Base-by-base conservation (phyloP, 306 rosid species). In the Trichosanthes truncata region DNA sequence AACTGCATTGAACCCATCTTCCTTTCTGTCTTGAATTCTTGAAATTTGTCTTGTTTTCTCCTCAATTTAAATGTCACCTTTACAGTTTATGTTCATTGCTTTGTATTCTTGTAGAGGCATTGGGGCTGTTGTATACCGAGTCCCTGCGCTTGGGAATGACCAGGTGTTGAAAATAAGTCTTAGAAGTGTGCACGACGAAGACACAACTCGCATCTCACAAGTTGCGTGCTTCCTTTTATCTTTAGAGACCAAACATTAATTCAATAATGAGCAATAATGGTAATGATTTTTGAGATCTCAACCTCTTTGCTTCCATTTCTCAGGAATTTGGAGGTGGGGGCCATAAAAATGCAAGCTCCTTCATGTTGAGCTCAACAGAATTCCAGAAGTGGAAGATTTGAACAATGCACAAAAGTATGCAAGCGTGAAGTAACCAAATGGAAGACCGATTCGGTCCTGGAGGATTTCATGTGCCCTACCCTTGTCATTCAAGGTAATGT, bases 261-360 rank as follows among this genome's bases (percentile, higher is more conserved):
- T 29, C 56, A 29, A 12, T 68, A 2, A 69, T 45, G 77, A 25
- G 57, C 77, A 13, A 43, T 25, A 23, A 25, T 72, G 9, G 25
- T 9, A 29, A 74, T 49, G 21, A 9, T 31, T 74, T 25, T 26
- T 45, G 4, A 21, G 35, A 76, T 40, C 60, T 49, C 55, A 13
- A 62, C 33, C 73, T 15, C 38, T 78, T 82, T 66, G 56, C 38
- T 49, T 82, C 29, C 49, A 35, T 36, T 56, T 81, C 7, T 81
- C 89, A 92, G 97, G 87, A 82, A 80, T 92, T 87, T 74, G 94
- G 94, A 84, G 98, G 97, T 10, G 97, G 96, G 76, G 98, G 98
- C 53, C 97, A 91, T 85, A 83, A 67, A 82, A 86, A 89, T 55
- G 98, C 98, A 0, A 86, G 97, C 81, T 92, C 97, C 55, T 90